phyloP scores from a whole-genome alignment of 192 early-diverging fungal genomes.

The Kappamyces sp. region DNA sequence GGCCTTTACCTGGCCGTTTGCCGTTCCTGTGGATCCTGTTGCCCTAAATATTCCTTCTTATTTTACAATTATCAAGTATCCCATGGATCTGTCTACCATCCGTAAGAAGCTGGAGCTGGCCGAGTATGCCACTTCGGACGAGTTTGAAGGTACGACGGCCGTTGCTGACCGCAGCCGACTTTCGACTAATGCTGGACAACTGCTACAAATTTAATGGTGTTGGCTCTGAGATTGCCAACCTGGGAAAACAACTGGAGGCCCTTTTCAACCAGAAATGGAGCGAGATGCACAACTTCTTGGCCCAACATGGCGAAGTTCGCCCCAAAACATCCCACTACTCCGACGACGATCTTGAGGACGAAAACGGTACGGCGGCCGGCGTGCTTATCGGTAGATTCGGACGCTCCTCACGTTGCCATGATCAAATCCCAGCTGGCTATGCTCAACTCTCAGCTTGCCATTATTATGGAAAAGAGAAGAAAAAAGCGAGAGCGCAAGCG shows the following conservation, averaged over 20 bases:
- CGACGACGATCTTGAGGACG: constrained; percentile 1
- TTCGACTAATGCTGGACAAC: constrained; percentile 77
- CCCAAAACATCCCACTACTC: constrained; percentile 13
- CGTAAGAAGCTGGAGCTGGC: constrained; percentile 59
- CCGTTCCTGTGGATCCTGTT: constrained; percentile 79
- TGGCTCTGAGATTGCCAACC: constrained; percentile 58
- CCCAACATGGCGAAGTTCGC: constrained; percentile 19
- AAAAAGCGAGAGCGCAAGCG: constrained; percentile 21
- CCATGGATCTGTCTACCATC: constrained; percentile 86
- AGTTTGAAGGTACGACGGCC: constrained; percentile 46
- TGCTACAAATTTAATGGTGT: constrained; percentile 77
- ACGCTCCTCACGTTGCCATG: constrained; percentile 17
- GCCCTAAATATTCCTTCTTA: constrained; percentile 83
- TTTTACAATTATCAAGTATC: constrained; percentile 71
- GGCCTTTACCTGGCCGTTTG: constrained; percentile 34
- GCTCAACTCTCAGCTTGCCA: constrained; percentile 21
- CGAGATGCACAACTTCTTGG: constrained; percentile 20
- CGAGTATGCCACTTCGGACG: constrained; percentile 54
- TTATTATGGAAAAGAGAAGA: constrained; percentile 24
- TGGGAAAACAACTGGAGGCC: constrained; percentile 65
- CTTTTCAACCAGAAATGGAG: constrained; percentile 77
- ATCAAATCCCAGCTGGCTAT: constrained; percentile 22
- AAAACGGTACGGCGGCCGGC: constrained; percentile 11
- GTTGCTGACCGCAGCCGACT: constrained; percentile 35
- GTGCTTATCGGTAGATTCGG: constrained; percentile 15